phyloP scores from a whole-genome alignment of 108 stramenopile genomes.

The Fragilariopsis cylindrus region DNA sequence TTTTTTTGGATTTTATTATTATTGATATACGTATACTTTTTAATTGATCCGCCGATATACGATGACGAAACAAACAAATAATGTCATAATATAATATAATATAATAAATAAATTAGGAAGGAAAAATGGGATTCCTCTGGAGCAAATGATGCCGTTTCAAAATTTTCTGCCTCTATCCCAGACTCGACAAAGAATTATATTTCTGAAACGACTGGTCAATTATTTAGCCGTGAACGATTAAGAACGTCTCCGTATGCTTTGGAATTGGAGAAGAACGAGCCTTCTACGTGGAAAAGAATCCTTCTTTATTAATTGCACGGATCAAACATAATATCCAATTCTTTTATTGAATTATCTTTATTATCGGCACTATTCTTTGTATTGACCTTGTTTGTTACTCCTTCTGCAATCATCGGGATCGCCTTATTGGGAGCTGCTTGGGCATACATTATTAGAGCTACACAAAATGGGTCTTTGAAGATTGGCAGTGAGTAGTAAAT shows the following conservation, averaged over 20 bases:
- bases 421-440: constrained; percentile 73
- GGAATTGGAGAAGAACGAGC: constrained; percentile 84
- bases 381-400: constrained; percentile 73
- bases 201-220: constrained; percentile 49
- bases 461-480: constrained; percentile 52
- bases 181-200: constrained; percentile 77
- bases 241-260: constrained; percentile 76
- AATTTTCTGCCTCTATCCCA: constrained; percentile 63
- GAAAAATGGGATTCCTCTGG: constrained; percentile 81
- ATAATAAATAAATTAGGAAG: constrained; percentile 43
- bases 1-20: not conserved
- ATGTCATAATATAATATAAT: not conserved
- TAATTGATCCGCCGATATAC: not conserved
- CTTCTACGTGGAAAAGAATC: constrained; percentile 82
- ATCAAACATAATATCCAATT: constrained; percentile 82
- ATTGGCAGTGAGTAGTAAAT: constrained; percentile 47
- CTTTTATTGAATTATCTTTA: constrained; percentile 88
- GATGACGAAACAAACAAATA: not conserved
- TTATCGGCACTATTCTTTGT: constrained; percentile 64
- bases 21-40: no score
- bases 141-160: constrained; percentile 60
- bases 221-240: constrained; percentile 73
- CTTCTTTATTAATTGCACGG: constrained; percentile 66
- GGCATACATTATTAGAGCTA: constrained; percentile 70
- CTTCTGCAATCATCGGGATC: constrained; percentile 76